Evolutionary conservation across 2,329 filamentous ascomycete genomes (phyloP), one percentile per base, ranked within the genome.

Genomic region (Colletotrichum spinosum): DNA sequence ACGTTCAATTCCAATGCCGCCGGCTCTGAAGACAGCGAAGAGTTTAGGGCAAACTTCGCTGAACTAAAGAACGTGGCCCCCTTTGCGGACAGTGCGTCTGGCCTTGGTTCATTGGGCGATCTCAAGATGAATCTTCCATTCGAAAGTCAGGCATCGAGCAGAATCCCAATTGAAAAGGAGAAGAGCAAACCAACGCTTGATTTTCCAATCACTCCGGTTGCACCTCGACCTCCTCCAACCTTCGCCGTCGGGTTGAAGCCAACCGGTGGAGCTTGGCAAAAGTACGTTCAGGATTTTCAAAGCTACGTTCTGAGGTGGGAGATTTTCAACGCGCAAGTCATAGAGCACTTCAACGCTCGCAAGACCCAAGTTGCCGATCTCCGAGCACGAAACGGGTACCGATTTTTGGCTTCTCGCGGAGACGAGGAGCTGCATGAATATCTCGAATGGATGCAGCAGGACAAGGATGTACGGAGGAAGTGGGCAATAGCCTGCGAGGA

Each of bases 401-500:
- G 71, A 2, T 88, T 85, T 75, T 72, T 87, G 15, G 77, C 78
- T 37, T 71, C 76, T 8, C 73, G 74, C 2, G 75, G 82, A 33
- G 78, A 84, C 44, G 68, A 70, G 1, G 87, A 85, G 0, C 81
- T 89, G 33, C 73, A 80, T 13, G 83, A 85, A 60, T 93, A 93
- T 73, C 74, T 87, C 63, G 78, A 78, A 42, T 87, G 86, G 73
- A 77, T 90, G 60, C 84, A 86, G 69, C 86, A 92, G 75, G 91
- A 94, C 72, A 84, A 88, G 68, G 79, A 81, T 52, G 86, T 92
- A 6, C 81, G 88, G 60, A 81, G 81, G 71, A 83, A 84, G 60
- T 93, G 91, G 89, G 77, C 78, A 37, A 75, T 83, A 8, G 86
- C 86, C 8, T 87, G 85, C 66, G 84, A 87, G 48, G 83, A 83